Percentiles rank a stretch among this genome's conserved stretches.
Evolutionary conservation across 306 rosid species (phyloP).

Genomic region (Hylodesmum podocarpum): DNA sequence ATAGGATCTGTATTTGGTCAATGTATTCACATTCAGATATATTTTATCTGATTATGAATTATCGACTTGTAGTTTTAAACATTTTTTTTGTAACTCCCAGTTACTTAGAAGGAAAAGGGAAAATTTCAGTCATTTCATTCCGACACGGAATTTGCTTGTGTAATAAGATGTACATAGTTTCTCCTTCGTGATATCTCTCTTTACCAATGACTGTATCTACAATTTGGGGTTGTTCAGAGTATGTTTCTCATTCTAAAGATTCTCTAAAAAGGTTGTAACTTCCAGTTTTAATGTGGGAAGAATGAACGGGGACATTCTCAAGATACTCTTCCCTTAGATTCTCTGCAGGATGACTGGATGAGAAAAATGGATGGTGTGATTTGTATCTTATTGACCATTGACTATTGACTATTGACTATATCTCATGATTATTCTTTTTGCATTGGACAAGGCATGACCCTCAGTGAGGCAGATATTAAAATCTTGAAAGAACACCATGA

Average conservation of each 20-base stretch:
- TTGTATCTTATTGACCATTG: too few relatives aligned
- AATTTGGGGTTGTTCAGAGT: neutral
- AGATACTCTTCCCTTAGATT: neutral
- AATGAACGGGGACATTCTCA: neutral
- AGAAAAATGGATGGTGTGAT: too few relatives aligned
- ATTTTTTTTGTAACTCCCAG: slow-evolving; percentile 5
- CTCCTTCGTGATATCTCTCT: neutral
- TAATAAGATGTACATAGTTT: neutral
- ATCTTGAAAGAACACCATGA: too few relatives aligned
- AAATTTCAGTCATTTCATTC: neutral
- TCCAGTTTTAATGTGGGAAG: neutral
- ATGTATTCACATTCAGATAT: slow-evolving; percentile 1
- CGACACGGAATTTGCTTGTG: neutral
- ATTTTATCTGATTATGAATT: slow-evolving; percentile 28
- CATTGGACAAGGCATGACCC: too few relatives aligned
- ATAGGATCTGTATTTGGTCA: slow-evolving; percentile 28
- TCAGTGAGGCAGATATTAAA: too few relatives aligned
- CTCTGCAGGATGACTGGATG: too few relatives aligned
- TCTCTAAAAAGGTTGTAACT: neutral
- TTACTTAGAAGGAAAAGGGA: neutral
- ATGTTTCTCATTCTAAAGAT: neutral
- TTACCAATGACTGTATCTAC: neutral
- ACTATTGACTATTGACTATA: too few relatives aligned
- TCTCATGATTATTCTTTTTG: too few relatives aligned
- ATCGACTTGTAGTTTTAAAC: slow-evolving; percentile 2